Percentiles rank a stretch among this genome's conserved stretches.
phyloP scores from a whole-genome alignment of 2,329 filamentous ascomycete species.

The Scytalidium lignicola region DNA sequence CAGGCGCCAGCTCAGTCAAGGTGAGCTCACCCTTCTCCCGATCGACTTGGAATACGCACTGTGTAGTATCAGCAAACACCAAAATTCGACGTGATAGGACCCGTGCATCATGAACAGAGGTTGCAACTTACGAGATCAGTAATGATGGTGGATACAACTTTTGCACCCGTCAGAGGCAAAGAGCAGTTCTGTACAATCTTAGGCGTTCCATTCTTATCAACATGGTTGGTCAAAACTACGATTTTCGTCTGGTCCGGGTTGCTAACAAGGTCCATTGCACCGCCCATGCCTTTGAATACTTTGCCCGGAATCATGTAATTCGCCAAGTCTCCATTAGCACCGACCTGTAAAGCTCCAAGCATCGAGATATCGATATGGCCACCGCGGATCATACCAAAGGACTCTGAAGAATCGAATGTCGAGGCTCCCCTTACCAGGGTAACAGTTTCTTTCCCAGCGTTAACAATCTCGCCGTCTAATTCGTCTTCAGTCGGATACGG shows the following conservation, averaged over 20 bases:
- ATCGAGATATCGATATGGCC: constrained; percentile 82
- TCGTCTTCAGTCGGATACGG: constrained; percentile 69
- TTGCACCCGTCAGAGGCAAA: constrained; percentile 60
- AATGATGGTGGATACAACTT: constrained; percentile 66
- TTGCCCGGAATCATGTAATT: constrained; percentile 92
- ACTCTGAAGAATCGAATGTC: constrained; percentile 75
- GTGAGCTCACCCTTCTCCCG: too few species aligned
- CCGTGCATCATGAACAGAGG: too few species aligned
- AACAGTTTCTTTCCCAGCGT: constrained; percentile 83
- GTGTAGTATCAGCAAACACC: too few species aligned
- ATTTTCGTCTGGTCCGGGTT: constrained; percentile 69
- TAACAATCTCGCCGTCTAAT: constrained; percentile 73
- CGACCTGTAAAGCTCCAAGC: constrained; percentile 75
- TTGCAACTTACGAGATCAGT: constrained; percentile 49
- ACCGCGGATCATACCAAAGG: constrained; percentile 82
- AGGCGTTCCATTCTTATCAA: constrained; percentile 61
- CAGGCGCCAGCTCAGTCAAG: too few species aligned
- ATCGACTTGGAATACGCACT: too few species aligned
- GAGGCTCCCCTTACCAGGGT: constrained; percentile 72
- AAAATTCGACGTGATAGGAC: too few species aligned
- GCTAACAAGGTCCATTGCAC: constrained; percentile 68
- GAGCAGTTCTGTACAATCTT: constrained; percentile 64
- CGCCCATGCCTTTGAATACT: constrained; percentile 83
- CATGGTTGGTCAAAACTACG: constrained; percentile 65
- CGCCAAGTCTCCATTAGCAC: constrained; percentile 71